phyloP scores from a whole-genome alignment of 2,329 filamentous ascomycete species.

The Colletotrichum tanaceti region DNA sequence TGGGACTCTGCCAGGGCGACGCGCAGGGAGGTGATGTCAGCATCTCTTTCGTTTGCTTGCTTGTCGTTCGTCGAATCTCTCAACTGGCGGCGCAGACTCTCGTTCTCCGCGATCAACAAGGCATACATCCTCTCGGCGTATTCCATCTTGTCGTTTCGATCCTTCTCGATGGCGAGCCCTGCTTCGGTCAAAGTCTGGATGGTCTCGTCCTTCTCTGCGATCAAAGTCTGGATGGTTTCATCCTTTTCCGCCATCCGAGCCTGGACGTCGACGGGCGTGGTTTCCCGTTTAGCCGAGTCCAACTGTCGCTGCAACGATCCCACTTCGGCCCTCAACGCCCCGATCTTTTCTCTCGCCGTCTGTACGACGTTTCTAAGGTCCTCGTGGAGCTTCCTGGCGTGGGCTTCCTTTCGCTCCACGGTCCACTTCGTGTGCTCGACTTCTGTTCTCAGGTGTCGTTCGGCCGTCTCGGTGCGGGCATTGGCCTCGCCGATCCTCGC shows the following conservation, averaged over 20 bases:
- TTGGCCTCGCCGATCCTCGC: neutral
- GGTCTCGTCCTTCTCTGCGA: neutral
- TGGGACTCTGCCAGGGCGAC: neutral
- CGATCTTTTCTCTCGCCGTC: neutral
- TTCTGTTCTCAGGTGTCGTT: neutral
- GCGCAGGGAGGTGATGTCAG: neutral
- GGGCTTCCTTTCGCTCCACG: neutral
- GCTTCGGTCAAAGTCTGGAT: neutral
- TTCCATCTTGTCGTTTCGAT: neutral
- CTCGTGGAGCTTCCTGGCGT: neutral
- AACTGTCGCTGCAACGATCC: neutral
- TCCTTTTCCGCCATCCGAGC: neutral
- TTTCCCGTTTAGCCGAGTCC: neutral
- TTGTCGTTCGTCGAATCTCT: neutral
- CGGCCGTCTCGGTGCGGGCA: neutral
- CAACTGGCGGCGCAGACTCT: neutral
- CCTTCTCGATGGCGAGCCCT: neutral
- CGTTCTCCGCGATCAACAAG: neutral
- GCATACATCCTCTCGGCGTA: slow-evolving; percentile 1
- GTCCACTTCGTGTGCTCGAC: neutral
- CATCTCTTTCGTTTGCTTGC: neutral
- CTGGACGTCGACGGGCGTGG: neutral
- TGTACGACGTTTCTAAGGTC: neutral
- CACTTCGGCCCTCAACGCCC: neutral
- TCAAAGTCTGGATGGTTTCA: neutral